Percentiles rank a stretch among this genome's conserved stretches.
These are phyloP conservation scores for Populus nigra DNA, from an alignment of 345 rosid genomes.

Conservation along the genomic window DNA sequence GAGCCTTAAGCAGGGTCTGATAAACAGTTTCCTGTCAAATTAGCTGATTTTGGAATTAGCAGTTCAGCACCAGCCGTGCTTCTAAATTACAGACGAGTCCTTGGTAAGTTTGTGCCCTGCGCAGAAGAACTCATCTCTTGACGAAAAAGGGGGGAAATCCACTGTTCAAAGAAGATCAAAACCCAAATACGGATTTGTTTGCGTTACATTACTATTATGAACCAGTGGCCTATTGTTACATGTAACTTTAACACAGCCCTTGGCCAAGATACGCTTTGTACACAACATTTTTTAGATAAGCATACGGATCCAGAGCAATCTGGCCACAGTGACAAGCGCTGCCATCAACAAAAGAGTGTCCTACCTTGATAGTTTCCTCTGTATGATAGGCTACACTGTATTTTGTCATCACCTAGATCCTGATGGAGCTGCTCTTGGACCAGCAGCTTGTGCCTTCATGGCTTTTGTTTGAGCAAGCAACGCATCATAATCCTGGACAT, in stretches of 20 bases:
- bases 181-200: not conserved
- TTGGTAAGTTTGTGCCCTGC: not conserved
- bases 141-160: not conserved
- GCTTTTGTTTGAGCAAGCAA: conserved; percentile 60
- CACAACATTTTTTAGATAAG: not conserved
- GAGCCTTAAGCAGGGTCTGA: too few relatives aligned
- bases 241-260: not conserved
- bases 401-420: conserved; percentile 48
- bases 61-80: not conserved
- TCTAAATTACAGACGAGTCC: not conserved
- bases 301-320: not conserved
- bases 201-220: not conserved
- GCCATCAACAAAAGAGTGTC: not conserved
- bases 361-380: not conserved
- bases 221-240: not conserved
- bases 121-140: not conserved
- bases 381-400: not conserved
- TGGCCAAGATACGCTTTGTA: not conserved
- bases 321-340: not conserved
- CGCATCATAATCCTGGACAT: conserved; percentile 63
- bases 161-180: not conserved
- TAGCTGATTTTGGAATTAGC: not conserved
- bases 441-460: conserved; percentile 55
- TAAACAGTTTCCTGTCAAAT: not conserved
- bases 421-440: conserved; percentile 56